Evolutionary conservation across 1,139 yeast genomes (phyloP).

Genomic region (Sugiyamaella novakii): DNA sequence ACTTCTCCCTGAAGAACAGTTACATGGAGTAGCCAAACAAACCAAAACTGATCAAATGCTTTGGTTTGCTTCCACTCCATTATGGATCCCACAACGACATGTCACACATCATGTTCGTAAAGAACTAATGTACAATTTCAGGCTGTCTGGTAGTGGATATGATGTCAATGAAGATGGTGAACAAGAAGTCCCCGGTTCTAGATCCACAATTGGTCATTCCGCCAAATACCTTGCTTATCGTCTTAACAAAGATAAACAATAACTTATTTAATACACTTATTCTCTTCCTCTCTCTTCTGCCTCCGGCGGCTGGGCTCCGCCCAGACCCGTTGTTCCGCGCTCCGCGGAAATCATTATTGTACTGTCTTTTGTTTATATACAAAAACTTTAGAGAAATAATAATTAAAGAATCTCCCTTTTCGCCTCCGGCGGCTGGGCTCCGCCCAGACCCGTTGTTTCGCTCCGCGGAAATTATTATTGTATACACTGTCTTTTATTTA

Average conservation of each 20-base stretch:
- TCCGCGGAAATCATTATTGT: no score
- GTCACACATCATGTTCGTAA: conserved; percentile 38
- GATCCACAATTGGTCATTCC: conserved; percentile 58
- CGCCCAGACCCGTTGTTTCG: no score
- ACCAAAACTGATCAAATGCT: conserved; percentile 48
- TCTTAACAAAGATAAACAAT: conserved; percentile 10
- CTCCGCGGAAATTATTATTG: no score
- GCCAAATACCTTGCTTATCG: conserved; percentile 70
- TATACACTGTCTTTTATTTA: no score
- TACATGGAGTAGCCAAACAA: conserved; percentile 34
- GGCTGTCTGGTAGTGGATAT: conserved; percentile 11
- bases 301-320: conserved; percentile 1
- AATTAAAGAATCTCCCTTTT: no score
- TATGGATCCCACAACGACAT: conserved; percentile 56
- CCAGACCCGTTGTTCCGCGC: not conserved
- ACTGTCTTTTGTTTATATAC: no score
- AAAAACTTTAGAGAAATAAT: no score
- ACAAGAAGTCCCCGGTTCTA: conserved; percentile 13
- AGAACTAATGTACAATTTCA: conserved; percentile 18
- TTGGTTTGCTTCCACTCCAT: conserved; percentile 85
- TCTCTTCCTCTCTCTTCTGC: not conserved
- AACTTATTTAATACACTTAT: conserved; percentile 1
- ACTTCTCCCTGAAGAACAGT: conserved; percentile 31
- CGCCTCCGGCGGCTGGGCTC: no score
- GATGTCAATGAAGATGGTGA: conserved; percentile 22